Percentiles rank a stretch among this genome's conserved stretches.
Conservation (phyloP, 2,329 filamentous ascomycete species). For the Blumeriella jaapii region DNA sequence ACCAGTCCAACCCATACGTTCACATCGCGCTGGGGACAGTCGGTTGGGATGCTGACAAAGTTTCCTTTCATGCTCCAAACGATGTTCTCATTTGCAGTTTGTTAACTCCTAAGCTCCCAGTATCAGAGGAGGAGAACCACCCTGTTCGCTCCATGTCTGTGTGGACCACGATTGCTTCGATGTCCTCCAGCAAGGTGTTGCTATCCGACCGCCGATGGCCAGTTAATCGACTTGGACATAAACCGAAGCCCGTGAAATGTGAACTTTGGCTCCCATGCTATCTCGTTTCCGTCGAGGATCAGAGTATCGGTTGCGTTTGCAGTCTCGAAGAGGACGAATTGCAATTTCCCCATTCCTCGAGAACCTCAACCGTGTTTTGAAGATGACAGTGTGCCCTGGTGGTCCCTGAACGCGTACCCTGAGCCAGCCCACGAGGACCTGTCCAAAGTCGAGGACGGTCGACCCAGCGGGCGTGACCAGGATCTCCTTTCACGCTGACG, state of each 20-base stretch:
- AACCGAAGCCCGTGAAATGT: slow-evolving; percentile 39
- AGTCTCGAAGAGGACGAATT: slow-evolving; percentile 30
- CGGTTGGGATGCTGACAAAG: slow-evolving; percentile 35
- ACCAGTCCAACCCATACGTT: slow-evolving; percentile 38
- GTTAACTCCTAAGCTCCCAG: slow-evolving; percentile 27
- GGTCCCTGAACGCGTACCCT: slow-evolving; percentile 30
- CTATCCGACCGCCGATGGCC: slow-evolving; percentile 7
- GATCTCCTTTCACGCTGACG: slow-evolving; percentile 25
- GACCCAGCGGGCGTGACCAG: slow-evolving; percentile 32
- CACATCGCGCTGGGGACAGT: slow-evolving; percentile 39
- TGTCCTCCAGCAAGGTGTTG: slow-evolving; percentile 4
- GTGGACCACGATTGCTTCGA: slow-evolving; percentile 19
- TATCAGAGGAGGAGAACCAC: slow-evolving; percentile 18
- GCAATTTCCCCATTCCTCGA: slow-evolving; percentile 33
- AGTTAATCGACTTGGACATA: slow-evolving; percentile 26
- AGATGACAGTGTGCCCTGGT: slow-evolving; percentile 31
- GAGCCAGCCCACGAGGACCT: slow-evolving; percentile 44
- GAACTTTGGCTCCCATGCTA: slow-evolving; percentile 31
- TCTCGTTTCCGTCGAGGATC: slow-evolving; percentile 25
- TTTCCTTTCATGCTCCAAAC: slow-evolving; percentile 37
- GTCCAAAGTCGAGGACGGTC: slow-evolving; percentile 42
- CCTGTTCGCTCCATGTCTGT: slow-evolving; percentile 22
- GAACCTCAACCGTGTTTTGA: slow-evolving; percentile 34
- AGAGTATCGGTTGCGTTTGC: slow-evolving; percentile 30
- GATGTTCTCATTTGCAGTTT: slow-evolving; percentile 35